phyloP scores from a whole-genome alignment of 179 eudicot genomes.

The Silene vulgaris region DNA sequence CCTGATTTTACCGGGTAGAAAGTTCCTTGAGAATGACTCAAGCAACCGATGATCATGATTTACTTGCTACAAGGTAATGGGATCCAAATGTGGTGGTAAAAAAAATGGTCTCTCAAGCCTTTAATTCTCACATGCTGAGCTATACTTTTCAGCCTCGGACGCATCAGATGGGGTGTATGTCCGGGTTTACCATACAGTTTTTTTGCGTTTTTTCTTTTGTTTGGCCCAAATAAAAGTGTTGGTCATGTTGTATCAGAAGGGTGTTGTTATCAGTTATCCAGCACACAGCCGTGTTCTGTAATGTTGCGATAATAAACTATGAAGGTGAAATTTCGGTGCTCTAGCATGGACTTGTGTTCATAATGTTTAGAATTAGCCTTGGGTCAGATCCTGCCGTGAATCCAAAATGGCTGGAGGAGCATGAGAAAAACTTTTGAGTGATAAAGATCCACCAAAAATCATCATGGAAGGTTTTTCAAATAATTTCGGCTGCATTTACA shows the following conservation, averaged over 20 bases:
- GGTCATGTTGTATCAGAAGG: neutral
- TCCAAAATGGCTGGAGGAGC: neutral
- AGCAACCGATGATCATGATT: neutral
- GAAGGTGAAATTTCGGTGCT: neutral
- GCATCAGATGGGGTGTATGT: neutral
- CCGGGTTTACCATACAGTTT: neutral
- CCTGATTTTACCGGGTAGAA: neutral
- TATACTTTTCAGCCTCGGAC: neutral
- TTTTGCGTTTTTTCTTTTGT: neutral
- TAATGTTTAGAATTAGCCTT: neutral
- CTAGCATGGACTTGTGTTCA: neutral
- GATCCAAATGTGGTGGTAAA: neutral
- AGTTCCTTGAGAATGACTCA: neutral
- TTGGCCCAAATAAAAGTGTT: neutral
- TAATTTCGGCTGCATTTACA: neutral
- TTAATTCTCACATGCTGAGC: neutral
- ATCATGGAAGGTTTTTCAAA: neutral
- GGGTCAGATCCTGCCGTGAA: neutral
- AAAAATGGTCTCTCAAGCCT: neutral
- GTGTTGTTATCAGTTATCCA: neutral
- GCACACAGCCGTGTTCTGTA: too few species aligned
- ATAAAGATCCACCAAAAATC: neutral
- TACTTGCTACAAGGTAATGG: neutral
- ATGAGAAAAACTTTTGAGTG: neutral
- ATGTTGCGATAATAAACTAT: neutral